A percentile compares a stretch with the other conserved stretches of the same genome.
These are phyloP conservation scores for Pochonia chlamydosporia DNA, from an alignment of 2,329 filamentous ascomycete genomes.

Conservation along the genomic window DNA sequence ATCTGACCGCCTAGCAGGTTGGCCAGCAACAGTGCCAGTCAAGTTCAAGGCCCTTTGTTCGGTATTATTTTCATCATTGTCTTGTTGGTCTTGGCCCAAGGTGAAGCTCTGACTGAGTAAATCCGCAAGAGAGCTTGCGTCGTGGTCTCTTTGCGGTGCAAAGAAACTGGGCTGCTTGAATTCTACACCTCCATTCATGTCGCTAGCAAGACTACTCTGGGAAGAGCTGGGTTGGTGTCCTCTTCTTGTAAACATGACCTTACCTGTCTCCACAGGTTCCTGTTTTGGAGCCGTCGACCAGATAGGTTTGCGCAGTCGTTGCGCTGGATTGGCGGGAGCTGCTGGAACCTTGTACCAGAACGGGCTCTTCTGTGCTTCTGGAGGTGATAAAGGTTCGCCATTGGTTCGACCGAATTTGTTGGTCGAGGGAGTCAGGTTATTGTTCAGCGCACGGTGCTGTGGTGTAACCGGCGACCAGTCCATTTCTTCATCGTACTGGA, in stretches of 20 bases:
- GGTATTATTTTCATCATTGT: background rate
- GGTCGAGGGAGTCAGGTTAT: conserved; percentile 30
- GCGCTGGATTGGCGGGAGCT: conserved; percentile 61
- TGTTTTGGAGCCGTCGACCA: conserved; percentile 46
- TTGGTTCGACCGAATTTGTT: conserved; percentile 35
- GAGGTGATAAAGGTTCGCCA: conserved; percentile 37
- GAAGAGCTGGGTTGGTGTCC: conserved; percentile 8
- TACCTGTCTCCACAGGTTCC: conserved; percentile 36
- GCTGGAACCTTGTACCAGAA: conserved; percentile 68
- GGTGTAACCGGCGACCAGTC: conserved; percentile 64
- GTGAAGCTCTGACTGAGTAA: conserved; percentile 39
- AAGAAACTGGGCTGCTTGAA: conserved; percentile 60
- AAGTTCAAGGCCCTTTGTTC: background rate
- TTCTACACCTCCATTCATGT: conserved; percentile 24
- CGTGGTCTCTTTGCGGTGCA: conserved; percentile 34
- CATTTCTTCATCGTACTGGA: conserved; percentile 55
- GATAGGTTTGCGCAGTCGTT: conserved; percentile 55
- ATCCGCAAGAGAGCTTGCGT: conserved; percentile 37
- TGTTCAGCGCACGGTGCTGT: conserved; percentile 50
- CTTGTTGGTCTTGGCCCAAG: conserved; percentile 25
- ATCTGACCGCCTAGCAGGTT: background rate
- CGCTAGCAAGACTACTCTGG: conserved; percentile 6
- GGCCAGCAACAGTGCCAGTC: too few relatives aligned
- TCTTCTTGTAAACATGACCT: conserved; percentile 43
- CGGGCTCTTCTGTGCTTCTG: conserved; percentile 37